A percentile compares a stretch with the other conserved stretches of the same genome.
These are phyloP conservation scores for Lobulomyces angularis DNA, from an alignment of 192 early-diverging fungal species.

Conservation along the genomic window DNA sequence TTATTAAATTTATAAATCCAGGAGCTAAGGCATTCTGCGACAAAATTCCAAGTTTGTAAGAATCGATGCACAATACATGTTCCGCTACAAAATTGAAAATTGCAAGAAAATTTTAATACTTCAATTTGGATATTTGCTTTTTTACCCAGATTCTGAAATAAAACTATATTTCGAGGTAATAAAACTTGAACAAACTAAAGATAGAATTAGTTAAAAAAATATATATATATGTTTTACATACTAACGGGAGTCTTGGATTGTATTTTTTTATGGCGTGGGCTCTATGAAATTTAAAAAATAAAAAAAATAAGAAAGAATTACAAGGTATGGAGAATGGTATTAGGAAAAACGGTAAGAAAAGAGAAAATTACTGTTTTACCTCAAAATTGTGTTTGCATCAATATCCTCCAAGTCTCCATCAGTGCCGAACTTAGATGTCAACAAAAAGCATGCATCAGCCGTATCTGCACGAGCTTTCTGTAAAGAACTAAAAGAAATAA, in stretches of 20 bases:
- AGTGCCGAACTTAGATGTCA: slow-evolving; percentile 39
- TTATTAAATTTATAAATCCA: slow-evolving; percentile 61
- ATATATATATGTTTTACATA: too few species aligned
- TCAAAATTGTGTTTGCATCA: slow-evolving; percentile 59
- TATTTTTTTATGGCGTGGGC: slow-evolving; percentile 63
- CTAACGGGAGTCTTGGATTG: too few species aligned
- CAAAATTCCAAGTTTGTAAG: slow-evolving; percentile 53
- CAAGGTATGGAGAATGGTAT: too few species aligned
- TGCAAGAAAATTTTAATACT: too few species aligned
- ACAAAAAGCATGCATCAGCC: slow-evolving; percentile 51
- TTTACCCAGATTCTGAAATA: slow-evolving; percentile 48
- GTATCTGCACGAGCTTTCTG: slow-evolving; percentile 31
- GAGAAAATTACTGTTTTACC: too few species aligned
- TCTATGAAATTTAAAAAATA: too few species aligned
- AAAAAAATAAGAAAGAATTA: too few species aligned
- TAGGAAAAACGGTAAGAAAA: too few species aligned
- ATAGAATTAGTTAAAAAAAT: too few species aligned
- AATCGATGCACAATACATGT: slow-evolving; percentile 57
- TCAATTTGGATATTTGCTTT: too few species aligned
- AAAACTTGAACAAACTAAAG: slow-evolving; percentile 51
- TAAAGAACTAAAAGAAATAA: slow-evolving; percentile 45
- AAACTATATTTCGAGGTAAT: slow-evolving; percentile 55
- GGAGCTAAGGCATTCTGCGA: slow-evolving; percentile 58
- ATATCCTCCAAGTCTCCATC: slow-evolving; percentile 32
- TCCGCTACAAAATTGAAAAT: slow-evolving; percentile 26